phyloP scores from a whole-genome alignment of 2,329 filamentous ascomycete species.

The Aspergillus viridinutans region DNA sequence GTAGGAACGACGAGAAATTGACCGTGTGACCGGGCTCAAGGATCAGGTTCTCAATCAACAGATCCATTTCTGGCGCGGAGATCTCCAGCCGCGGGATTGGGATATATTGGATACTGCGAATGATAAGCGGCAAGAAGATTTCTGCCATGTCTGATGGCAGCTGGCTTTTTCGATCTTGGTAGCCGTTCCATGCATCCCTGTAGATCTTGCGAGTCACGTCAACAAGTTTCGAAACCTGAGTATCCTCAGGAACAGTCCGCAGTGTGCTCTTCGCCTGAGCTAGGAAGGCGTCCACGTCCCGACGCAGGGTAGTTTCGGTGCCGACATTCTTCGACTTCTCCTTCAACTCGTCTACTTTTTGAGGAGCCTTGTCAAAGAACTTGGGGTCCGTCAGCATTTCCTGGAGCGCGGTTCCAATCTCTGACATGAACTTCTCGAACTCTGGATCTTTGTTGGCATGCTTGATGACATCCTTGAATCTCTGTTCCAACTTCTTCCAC shows the following conservation, averaged over 20 bases:
- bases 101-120: conserved; percentile 77
- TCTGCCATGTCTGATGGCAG: conserved; percentile 72
- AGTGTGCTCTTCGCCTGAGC: conserved; percentile 65
- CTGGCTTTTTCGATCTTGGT: conserved; percentile 63
- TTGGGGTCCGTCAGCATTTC: conserved; percentile 79
- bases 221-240: conserved; percentile 66
- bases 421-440: conserved; percentile 71
- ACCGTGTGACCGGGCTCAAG: conserved; percentile 81
- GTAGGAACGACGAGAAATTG: conserved; percentile 83
- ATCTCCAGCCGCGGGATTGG: conserved; percentile 90
- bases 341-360: conserved; percentile 58
- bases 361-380: conserved; percentile 73
- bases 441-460: conserved; percentile 74
- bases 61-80: conserved; percentile 74
- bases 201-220: conserved; percentile 65
- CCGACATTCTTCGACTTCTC: conserved; percentile 56
- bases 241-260: conserved; percentile 64
- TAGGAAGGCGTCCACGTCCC: conserved; percentile 70
- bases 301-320: conserved; percentile 62
- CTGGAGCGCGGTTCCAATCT: conserved; percentile 70
- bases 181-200: conserved; percentile 63
- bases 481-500: conserved; percentile 70
- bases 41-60: conserved; percentile 85
- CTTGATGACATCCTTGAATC: conserved; percentile 66
- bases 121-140: conserved; percentile 72